Percentiles rank a stretch among this genome's conserved stretches.
phyloP scores from a whole-genome alignment of 208 protist genomes.

The Trypanosoma grayi region DNA sequence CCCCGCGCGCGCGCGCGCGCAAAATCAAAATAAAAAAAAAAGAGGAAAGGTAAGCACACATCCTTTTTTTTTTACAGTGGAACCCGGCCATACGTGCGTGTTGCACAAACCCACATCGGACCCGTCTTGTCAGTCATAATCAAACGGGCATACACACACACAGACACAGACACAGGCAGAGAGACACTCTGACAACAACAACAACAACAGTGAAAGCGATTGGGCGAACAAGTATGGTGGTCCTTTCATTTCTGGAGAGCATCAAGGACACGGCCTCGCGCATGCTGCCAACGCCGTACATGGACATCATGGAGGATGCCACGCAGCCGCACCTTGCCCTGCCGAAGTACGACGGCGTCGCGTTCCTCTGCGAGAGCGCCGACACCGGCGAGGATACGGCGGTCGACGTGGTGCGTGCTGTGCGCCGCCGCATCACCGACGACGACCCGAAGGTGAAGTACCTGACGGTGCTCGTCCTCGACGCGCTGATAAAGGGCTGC shows the following conservation, averaged over 20 bases:
- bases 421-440: constrained; percentile 72
- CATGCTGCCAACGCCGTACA: constrained; percentile 72
- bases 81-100: too few relatives aligned
- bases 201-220: not conserved
- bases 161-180: too few relatives aligned
- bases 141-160: too few relatives aligned
- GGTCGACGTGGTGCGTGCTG: constrained; percentile 68
- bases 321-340: constrained; percentile 53
- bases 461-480: constrained; percentile 65
- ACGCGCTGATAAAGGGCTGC: constrained; percentile 69
- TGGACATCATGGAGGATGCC: constrained; percentile 81
- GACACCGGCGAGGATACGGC: constrained; percentile 51
- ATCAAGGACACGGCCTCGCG: constrained; percentile 67
- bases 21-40: too few relatives aligned
- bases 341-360: constrained; percentile 59
- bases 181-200: not conserved
- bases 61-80: too few relatives aligned
- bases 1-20: too few relatives aligned
- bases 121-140: too few relatives aligned
- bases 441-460: constrained; percentile 64
- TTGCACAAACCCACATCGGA: too few relatives aligned
- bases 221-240: constrained; percentile 52
- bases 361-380: constrained; percentile 69
- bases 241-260: constrained; percentile 71
- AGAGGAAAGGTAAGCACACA: too few relatives aligned